Evolutionary conservation across 345 rosid genomes (phyloP).

Genomic region (Cardamine chenopodiifolia): DNA sequence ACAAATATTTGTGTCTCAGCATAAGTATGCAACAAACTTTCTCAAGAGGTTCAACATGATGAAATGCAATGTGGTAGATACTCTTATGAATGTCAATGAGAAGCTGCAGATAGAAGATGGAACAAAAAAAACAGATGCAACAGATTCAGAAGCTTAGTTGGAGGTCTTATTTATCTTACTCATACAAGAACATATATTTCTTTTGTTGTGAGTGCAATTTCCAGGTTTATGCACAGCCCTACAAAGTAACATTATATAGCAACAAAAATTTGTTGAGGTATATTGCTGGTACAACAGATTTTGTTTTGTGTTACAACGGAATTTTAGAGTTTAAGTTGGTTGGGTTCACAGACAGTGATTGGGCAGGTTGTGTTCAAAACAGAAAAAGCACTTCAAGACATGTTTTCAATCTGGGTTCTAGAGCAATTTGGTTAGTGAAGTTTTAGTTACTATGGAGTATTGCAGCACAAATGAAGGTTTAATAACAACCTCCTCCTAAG

Average conservation of each 20-base stretch:
- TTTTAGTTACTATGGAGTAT: too few relatives aligned
- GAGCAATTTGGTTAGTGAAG: too few relatives aligned
- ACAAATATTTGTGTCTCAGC: background rate
- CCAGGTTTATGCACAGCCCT: constrained; percentile 12
- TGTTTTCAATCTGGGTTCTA: too few relatives aligned
- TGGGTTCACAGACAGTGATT: too few relatives aligned
- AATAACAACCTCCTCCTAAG: too few relatives aligned
- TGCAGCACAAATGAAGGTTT: too few relatives aligned
- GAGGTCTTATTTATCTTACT: background rate
- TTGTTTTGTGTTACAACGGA: too few relatives aligned
- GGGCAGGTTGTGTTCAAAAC: too few relatives aligned
- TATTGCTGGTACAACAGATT: too few relatives aligned
- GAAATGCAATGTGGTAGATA: background rate
- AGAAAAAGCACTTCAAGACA: too few relatives aligned
- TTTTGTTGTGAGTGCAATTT: background rate
- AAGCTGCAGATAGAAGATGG: constrained; percentile 8
- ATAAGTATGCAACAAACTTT: background rate
- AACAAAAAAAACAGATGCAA: background rate
- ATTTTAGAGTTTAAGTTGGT: too few relatives aligned
- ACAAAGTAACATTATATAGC: background rate
- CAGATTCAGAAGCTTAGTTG: background rate
- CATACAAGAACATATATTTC: constrained; percentile 2
- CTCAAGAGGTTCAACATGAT: background rate
- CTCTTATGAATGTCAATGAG: background rate
- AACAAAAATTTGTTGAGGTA: too few relatives aligned